phyloP scores from a whole-genome alignment of 331 rosid genomes.

The Saraca asoca region DNA sequence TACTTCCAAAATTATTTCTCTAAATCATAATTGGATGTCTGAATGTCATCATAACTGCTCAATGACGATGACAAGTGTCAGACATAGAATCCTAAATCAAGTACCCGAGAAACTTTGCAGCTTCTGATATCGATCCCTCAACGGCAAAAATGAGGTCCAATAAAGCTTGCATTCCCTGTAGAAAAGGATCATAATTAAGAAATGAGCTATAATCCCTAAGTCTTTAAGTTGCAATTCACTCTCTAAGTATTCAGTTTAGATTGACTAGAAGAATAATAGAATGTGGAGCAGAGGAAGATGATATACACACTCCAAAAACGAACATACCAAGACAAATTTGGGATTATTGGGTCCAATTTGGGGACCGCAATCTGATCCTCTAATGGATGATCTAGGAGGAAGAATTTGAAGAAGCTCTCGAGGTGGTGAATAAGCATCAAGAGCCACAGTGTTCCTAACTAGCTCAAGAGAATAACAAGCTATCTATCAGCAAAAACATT shows the following conservation, averaged over 20 bases:
- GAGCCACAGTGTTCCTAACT: slow-evolving; percentile 74
- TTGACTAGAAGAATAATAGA: slow-evolving; percentile 17
- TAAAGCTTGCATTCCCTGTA: slow-evolving; percentile 94
- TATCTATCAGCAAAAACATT: slow-evolving; percentile 36
- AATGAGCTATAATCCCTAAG: not conserved
- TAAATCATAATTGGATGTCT: not conserved
- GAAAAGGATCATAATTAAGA: slow-evolving; percentile 23
- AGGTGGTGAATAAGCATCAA: slow-evolving; percentile 71
- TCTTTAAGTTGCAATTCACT: slow-evolving; percentile 14
- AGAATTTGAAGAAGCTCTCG: slow-evolving; percentile 83
- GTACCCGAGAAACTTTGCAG: slow-evolving; percentile 86
- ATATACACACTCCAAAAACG: not conserved
- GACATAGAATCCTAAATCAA: slow-evolving; percentile 18
- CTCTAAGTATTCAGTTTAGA: slow-evolving; percentile 1
- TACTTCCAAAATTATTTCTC: slow-evolving; percentile 7
- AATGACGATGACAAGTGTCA: not conserved
- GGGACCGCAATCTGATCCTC: slow-evolving; percentile 72
- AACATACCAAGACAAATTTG: slow-evolving; percentile 60
- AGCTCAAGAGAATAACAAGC: slow-evolving; percentile 37
- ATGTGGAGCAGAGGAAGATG: not conserved
- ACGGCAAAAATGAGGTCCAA: slow-evolving; percentile 79
- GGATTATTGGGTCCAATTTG: slow-evolving; percentile 88
- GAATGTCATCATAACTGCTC: not conserved
- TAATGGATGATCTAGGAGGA: slow-evolving; percentile 70
- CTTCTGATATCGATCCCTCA: slow-evolving; percentile 82